These are phyloP conservation scores for Fomes fomentarius DNA, from an alignment of 1,284 basidiomycete species.

Conservation along the genomic window DNA sequence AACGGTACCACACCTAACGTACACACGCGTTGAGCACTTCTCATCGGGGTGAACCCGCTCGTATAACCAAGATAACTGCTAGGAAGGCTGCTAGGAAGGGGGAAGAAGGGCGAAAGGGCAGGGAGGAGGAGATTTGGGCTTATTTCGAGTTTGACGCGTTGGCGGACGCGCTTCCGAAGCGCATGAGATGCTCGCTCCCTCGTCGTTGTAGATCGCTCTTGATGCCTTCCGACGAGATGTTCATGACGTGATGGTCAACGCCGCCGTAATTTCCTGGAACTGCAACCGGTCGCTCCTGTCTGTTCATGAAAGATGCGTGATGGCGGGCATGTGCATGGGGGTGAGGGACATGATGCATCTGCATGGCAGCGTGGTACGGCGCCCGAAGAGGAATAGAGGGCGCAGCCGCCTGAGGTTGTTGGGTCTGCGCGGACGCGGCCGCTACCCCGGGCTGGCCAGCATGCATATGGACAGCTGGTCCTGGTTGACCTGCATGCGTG, in stretches of 20 bases:
- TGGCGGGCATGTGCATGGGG: constrained; percentile 75
- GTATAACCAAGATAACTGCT: too few relatives aligned
- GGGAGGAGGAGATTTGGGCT: constrained; percentile 6
- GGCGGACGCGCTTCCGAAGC: constrained; percentile 43
- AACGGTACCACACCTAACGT: too few relatives aligned
- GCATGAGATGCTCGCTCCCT: constrained; percentile 43
- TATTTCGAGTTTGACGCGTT: constrained; percentile 32
- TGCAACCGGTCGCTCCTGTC: constrained; percentile 47
- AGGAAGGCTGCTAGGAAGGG: not conserved
- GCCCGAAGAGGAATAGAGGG: constrained; percentile 47
- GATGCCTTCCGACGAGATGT: constrained; percentile 32
- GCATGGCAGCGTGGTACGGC: constrained; percentile 47
- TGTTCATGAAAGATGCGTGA: constrained; percentile 51
- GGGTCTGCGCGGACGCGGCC: not conserved
- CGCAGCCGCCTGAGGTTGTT: constrained; percentile 11
- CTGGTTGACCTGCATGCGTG: constrained; percentile 9
- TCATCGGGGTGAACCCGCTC: too few relatives aligned
- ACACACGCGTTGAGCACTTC: too few relatives aligned
- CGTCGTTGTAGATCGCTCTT: constrained; percentile 46
- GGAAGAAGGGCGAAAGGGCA: not conserved
- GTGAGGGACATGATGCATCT: constrained; percentile 78
- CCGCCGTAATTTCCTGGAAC: too few relatives aligned
- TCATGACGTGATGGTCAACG: constrained; percentile 36
- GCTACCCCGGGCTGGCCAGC: constrained; percentile 7
- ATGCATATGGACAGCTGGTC: constrained; percentile 10